These are phyloP conservation scores for Plasmodium chabaudi DNA, from an alignment of 169 alveolate genomes.

Conservation along the genomic window DNA sequence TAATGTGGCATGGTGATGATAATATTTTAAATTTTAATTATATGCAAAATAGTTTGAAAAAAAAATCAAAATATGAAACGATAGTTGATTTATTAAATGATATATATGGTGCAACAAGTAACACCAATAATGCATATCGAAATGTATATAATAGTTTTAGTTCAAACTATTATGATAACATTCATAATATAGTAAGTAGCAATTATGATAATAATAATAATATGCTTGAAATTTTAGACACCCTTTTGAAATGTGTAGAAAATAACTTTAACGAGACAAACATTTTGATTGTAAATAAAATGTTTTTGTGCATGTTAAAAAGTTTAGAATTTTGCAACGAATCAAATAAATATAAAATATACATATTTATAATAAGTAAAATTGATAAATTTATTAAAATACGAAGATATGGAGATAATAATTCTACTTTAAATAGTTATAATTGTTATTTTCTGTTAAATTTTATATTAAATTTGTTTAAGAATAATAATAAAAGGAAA, in stretches of 20 bases:
- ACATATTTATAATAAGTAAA: constrained; percentile 37
- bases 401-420: constrained; percentile 32
- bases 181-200: too few relatives aligned
- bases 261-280: constrained; percentile 36
- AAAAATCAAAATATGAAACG: constrained; percentile 4
- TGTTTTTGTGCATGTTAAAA: constrained; percentile 61
- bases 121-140: too few relatives aligned
- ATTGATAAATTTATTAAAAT: constrained; percentile 56
- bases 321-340: constrained; percentile 28
- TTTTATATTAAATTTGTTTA: constrained; percentile 41
- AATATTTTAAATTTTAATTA: constrained; percentile 13
- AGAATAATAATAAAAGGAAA: constrained; percentile 8
- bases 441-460: constrained; percentile 57
- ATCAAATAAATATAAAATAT: constrained; percentile 57
- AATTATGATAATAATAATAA: not conserved
- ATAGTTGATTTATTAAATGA: constrained; percentile 19
- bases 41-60: constrained; percentile 7
- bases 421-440: constrained; percentile 46
- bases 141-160: too few relatives aligned
- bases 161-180: too few relatives aligned
- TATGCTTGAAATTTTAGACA: constrained; percentile 43
- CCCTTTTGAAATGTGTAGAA: constrained; percentile 57
- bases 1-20: not conserved
- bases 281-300: constrained; percentile 24
- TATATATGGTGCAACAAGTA: not conserved